These are phyloP conservation scores for Metarhizium anisopliae DNA, from an alignment of 2,329 filamentous ascomycete species.

Conservation along the genomic window DNA sequence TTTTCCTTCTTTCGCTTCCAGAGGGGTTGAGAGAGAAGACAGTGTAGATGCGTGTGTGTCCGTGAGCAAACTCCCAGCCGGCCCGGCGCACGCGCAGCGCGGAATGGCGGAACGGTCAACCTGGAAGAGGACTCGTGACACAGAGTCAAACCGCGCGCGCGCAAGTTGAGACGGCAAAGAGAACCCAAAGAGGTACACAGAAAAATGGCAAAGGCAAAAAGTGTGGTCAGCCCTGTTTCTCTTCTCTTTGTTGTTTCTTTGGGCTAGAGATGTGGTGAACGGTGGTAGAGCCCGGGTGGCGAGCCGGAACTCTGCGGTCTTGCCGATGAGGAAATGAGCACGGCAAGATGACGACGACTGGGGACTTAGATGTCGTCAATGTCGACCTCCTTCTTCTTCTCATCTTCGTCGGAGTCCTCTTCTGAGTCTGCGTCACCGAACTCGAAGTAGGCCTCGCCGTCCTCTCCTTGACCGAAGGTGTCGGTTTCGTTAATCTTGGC, in stretches of 20 bases:
- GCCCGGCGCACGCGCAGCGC: background rate
- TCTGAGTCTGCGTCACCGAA: slow-evolving; percentile 85
- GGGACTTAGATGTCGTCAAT: slow-evolving; percentile 81
- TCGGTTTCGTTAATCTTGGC: slow-evolving; percentile 99
- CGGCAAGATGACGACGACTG: background rate
- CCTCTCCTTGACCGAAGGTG: slow-evolving; percentile 82
- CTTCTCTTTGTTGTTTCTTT: slow-evolving; percentile 1
- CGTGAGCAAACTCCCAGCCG: slow-evolving; percentile 15
- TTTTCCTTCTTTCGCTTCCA: slow-evolving; percentile 3
- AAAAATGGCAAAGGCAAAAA: slow-evolving; percentile 1
- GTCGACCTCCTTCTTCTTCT: slow-evolving; percentile 69
- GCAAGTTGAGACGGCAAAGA: background rate
- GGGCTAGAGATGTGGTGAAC: background rate
- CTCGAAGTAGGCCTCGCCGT: slow-evolving; percentile 96
- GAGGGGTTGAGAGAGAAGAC: slow-evolving; percentile 56
- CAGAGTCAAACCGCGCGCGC: background rate
- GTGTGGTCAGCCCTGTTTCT: slow-evolving; percentile 5
- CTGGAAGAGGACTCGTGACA: background rate
- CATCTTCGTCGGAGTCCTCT: slow-evolving; percentile 43
- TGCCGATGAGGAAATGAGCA: background rate
- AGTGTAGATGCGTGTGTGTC: slow-evolving; percentile 29
- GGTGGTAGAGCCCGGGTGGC: background rate
- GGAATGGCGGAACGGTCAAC: background rate
- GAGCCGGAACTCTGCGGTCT: background rate
- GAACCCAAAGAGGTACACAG: background rate